A percentile compares a stretch with the other conserved stretches of the same genome.
Conservation (phyloP, 345 rosid genomes). For the Gossypium raimondii region DNA sequence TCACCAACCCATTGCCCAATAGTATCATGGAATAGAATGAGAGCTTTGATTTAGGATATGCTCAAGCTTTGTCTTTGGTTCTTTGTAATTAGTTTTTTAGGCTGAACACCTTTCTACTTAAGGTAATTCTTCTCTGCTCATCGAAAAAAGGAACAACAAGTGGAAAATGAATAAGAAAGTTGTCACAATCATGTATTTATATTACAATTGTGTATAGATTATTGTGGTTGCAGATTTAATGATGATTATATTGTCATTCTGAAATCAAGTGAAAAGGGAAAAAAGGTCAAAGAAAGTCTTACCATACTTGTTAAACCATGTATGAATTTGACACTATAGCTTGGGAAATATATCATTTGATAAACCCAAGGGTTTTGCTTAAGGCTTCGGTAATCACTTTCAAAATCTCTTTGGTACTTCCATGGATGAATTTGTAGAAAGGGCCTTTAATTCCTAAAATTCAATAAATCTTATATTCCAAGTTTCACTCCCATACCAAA, state of each 20-base stretch:
- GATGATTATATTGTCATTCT: no score
- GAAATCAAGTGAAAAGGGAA: no score
- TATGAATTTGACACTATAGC: constrained; percentile 21
- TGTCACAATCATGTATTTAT: no score
- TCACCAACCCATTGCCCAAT: constrained; percentile 33
- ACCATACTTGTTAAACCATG: constrained; percentile 32
- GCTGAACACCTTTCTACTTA: constrained; percentile 29
- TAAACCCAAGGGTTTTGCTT: constrained; percentile 17
- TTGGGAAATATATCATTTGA: constrained; percentile 25
- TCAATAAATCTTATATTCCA: no score
- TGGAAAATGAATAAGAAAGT: no score
- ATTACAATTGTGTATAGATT: no score
- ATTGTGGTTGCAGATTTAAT: not conserved
- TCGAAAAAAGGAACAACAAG: not conserved
- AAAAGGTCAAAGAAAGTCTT: not conserved
- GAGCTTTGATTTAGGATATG: constrained; percentile 13
- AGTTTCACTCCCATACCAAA: no score
- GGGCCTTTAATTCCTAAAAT: constrained; percentile 31
- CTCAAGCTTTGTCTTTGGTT: constrained; percentile 33
- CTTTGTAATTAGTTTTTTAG: constrained; percentile 31
- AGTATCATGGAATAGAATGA: constrained; percentile 11
- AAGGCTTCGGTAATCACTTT: constrained; percentile 17
- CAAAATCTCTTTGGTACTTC: constrained; percentile 28
- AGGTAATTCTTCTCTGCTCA: constrained; percentile 31
- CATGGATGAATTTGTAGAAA: constrained; percentile 30